These are phyloP conservation scores for Cryptococcus neoformans DNA, from an alignment of 1,284 basidiomycete species.

Conservation along the genomic window DNA sequence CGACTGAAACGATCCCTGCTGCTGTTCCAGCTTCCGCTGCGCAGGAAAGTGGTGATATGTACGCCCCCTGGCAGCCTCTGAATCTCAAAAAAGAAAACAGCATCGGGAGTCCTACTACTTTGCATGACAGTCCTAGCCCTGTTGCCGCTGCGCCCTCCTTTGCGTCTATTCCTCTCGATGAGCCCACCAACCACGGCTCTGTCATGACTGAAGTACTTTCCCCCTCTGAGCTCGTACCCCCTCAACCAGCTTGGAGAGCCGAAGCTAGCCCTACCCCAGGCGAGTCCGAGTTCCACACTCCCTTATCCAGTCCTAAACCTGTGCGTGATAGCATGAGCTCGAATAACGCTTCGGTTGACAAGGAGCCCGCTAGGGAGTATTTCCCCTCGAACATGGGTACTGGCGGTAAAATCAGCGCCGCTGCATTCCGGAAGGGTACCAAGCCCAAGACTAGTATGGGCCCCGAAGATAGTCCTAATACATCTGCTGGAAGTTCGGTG, in stretches of 20 bases:
- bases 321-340: neutral
- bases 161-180: neutral
- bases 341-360: neutral
- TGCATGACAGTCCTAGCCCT: neutral
- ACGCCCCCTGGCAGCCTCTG: constrained; percentile 30
- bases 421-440: constrained; percentile 27
- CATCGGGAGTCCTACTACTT: too few species aligned
- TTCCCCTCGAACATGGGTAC: neutral
- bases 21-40: neutral
- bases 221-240: constrained; percentile 1
- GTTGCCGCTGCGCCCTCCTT: constrained; percentile 8
- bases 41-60: neutral
- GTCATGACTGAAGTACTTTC: too few species aligned
- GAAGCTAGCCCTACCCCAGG: neutral
- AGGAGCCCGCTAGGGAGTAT: neutral
- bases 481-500: neutral
- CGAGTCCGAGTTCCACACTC: constrained; percentile 14
- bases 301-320: constrained; percentile 6
- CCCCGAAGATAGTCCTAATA: constrained; percentile 2
- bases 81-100: constrained; percentile 17
- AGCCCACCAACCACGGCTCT: too few species aligned
- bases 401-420: constrained; percentile 35
- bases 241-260: neutral
- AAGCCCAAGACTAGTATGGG: constrained; percentile 15
- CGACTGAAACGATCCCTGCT: neutral